These are phyloP conservation scores for Fistulifera pelliculosa DNA, from an alignment of 108 stramenopile species.

Conservation along the genomic window DNA sequence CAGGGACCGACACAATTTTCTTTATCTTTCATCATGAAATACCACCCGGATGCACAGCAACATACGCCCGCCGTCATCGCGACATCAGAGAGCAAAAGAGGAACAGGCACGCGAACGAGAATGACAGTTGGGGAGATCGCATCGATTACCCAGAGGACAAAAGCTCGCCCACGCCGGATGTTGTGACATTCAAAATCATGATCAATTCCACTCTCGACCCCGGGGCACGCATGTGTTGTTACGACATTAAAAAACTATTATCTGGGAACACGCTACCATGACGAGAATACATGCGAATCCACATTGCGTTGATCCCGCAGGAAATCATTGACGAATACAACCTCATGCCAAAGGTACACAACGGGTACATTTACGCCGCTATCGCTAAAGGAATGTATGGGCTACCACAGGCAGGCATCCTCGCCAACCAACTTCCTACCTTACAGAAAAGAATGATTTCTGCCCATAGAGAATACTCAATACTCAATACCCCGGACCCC, in stretches of 20 bases:
- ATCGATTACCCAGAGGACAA: constrained; percentile 23
- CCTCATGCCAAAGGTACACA: constrained; percentile 4
- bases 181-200: constrained; percentile 29
- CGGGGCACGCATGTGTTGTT: constrained; percentile 13
- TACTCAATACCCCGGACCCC: too few species aligned
- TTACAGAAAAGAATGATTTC: too few species aligned
- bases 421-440: too few species aligned
- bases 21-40: constrained; percentile 5
- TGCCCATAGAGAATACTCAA: too few species aligned
- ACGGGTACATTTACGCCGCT: constrained; percentile 10
- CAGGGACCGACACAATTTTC: constrained; percentile 13
- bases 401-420: constrained; percentile 35
- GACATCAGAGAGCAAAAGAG: constrained; percentile 21
- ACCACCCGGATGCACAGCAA: constrained; percentile 14
- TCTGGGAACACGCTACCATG: constrained; percentile 26
- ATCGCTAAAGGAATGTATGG: constrained; percentile 37
- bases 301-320: constrained; percentile 20
- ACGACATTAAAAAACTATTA: constrained; percentile 42
- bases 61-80: constrained; percentile 23
- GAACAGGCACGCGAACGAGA: constrained; percentile 19
- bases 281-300: constrained; percentile 31
- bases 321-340: constrained; percentile 29
- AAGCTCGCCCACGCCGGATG: constrained; percentile 24
- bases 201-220: constrained; percentile 39
- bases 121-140: constrained; percentile 27